Percentiles rank a stretch among this genome's conserved stretches.
phyloP scores from a whole-genome alignment of 495 filamentous ascomycete genomes.

The Terfezia boudieri region DNA sequence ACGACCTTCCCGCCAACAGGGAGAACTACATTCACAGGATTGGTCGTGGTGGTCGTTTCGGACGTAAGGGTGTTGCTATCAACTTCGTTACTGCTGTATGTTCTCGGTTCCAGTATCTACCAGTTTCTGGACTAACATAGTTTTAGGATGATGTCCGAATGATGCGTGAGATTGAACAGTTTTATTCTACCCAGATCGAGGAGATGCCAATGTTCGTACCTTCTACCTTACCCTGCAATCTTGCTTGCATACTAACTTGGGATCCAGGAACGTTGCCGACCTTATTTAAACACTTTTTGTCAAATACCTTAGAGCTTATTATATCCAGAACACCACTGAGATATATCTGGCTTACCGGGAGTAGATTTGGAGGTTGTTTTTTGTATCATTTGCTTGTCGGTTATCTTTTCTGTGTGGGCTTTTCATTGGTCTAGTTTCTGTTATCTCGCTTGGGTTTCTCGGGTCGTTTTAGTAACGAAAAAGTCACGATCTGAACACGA shows the following conservation, averaged over 20 bases:
- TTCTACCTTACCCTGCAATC: not conserved
- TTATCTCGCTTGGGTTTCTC: not conserved
- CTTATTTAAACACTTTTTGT: not conserved
- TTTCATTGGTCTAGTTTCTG: not conserved
- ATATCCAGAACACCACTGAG: too few relatives aligned
- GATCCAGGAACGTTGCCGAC: not conserved
- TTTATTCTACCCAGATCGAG: slow-evolving; percentile 40
- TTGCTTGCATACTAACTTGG: not conserved
- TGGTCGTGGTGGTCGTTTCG: slow-evolving; percentile 85
- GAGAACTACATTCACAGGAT: slow-evolving; percentile 99
- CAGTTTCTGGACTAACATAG: not conserved
- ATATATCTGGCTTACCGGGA: not conserved
- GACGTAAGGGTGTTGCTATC: slow-evolving; percentile 96
- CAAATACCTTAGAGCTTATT: not conserved
- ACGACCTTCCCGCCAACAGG: slow-evolving; percentile 93
- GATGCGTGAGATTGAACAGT: slow-evolving; percentile 85
- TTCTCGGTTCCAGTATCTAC: not conserved
- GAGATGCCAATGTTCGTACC: slow-evolving; percentile 48
- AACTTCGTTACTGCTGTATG: slow-evolving; percentile 74
- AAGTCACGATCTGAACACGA: not conserved
- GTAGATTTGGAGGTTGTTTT: not conserved
- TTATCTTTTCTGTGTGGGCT: not conserved
- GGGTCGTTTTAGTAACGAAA: not conserved
- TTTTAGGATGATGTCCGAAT: slow-evolving; percentile 77
- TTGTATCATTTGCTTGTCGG: not conserved